A percentile compares a stretch with the other conserved stretches of the same genome.
These are phyloP conservation scores for Colletotrichum sublineola DNA, from an alignment of 2,329 filamentous ascomycete genomes.

Conservation along the genomic window DNA sequence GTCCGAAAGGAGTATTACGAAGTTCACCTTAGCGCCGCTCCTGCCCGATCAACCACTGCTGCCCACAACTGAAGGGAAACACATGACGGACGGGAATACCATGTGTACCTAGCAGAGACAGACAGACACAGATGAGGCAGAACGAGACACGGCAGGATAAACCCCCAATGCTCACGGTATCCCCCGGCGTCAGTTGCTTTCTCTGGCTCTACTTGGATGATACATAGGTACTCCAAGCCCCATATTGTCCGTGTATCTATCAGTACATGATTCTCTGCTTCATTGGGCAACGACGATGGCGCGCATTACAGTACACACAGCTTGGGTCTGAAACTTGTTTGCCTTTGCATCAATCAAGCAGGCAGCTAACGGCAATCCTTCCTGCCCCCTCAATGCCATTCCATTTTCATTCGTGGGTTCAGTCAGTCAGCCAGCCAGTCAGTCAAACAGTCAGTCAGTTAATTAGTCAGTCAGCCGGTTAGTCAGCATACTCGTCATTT, in stretches of 20 bases:
- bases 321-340: slow-evolving; percentile 32
- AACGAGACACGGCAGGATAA: slow-evolving; percentile 20
- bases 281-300: slow-evolving; percentile 19
- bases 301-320: slow-evolving; percentile 8
- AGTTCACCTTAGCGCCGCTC: slow-evolving; percentile 34
- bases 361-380: slow-evolving; percentile 21
- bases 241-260: background rate
- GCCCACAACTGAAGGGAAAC: background rate
- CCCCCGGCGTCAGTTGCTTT: background rate
- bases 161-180: slow-evolving; percentile 4
- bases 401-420: background rate
- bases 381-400: background rate
- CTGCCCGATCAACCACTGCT: slow-evolving; percentile 28
- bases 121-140: background rate
- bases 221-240: background rate
- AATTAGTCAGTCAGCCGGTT: background rate
- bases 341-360: slow-evolving; percentile 24
- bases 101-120: background rate
- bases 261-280: slow-evolving; percentile 5
- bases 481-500: slow-evolving; percentile 5
- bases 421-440: background rate
- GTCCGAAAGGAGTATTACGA: slow-evolving; percentile 21
- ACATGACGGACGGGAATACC: background rate
- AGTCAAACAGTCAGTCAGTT: background rate
- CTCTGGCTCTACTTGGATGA: slow-evolving; percentile 10